Conservation (phyloP, 2,329 filamentous ascomycete species). For the Alternaria solani region DNA sequence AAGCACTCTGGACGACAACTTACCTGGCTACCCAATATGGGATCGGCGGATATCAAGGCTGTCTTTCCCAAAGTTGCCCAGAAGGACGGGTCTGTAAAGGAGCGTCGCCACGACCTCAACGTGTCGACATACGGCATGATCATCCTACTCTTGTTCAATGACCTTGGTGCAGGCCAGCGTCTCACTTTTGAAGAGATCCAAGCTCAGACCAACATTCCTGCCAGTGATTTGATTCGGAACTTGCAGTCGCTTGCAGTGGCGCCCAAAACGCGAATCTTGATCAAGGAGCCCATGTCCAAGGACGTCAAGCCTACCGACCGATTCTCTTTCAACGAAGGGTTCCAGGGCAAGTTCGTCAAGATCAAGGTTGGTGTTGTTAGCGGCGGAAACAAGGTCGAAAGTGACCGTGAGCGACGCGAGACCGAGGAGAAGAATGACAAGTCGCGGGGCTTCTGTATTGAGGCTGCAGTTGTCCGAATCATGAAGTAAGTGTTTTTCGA, state of each 20-base stretch:
- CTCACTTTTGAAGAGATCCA: constrained; percentile 80
- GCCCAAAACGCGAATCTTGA: constrained; percentile 80
- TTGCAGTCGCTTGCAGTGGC: constrained; percentile 83
- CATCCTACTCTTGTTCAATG: constrained; percentile 88
- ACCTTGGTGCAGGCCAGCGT: constrained; percentile 62
- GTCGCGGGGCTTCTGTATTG: constrained; percentile 73
- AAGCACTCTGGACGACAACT: constrained; percentile 89
- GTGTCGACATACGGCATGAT: constrained; percentile 94
- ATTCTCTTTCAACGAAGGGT: constrained; percentile 84
- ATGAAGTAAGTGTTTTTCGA: constrained; percentile 74
- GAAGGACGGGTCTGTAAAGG: constrained; percentile 70
- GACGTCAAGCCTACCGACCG: constrained; percentile 77
- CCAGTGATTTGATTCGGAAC: constrained; percentile 75
- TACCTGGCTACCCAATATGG: constrained; percentile 80
- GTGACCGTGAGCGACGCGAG: constrained; percentile 68
- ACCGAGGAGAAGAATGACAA: constrained; percentile 81
- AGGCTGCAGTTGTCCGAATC: constrained; percentile 80
- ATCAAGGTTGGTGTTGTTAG: constrained; percentile 89
- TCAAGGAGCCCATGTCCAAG: constrained; percentile 82
- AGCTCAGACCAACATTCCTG: constrained; percentile 79
- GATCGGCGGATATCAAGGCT: constrained; percentile 86
- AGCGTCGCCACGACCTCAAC: constrained; percentile 85
- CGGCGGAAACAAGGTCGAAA: constrained; percentile 84
- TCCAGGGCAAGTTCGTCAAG: constrained; percentile 81
- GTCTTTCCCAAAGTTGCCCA: constrained; percentile 75